A percentile compares a stretch with the other conserved stretches of the same genome.
Conservation (phyloP, 805 yeast species). For the Metschnikowia dekortorum region DNA sequence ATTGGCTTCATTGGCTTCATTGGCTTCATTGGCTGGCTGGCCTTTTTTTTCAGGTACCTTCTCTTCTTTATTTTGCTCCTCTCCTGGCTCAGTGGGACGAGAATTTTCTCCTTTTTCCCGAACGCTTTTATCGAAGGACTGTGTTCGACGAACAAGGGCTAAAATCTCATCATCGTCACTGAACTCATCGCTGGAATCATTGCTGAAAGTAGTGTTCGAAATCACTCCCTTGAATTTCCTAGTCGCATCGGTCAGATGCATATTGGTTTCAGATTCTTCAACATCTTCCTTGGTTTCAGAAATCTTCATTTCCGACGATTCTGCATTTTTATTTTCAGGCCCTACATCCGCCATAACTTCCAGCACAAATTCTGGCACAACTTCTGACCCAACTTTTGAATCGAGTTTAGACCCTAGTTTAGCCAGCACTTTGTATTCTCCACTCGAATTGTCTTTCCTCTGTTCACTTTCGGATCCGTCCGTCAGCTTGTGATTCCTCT, state of each 20-base stretch:
- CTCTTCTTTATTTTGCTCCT: background rate
- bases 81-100: too few species aligned
- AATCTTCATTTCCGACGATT: background rate
- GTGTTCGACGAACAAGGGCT: conserved; percentile 12
- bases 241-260: too few species aligned
- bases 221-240: too few species aligned
- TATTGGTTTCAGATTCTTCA: too few species aligned
- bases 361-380: too few species aligned
- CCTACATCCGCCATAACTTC: too few species aligned
- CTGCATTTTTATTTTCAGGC: background rate
- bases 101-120: background rate
- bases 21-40: too few species aligned
- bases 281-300: background rate
- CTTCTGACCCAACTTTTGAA: too few species aligned
- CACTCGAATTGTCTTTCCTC: background rate
- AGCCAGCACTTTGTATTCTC: too few species aligned
- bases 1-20: too few species aligned
- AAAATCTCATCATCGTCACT: conserved; percentile 17
- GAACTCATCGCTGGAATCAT: conserved; percentile 7
- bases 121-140: conserved; percentile 10
- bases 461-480: background rate
- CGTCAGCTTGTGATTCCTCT: background rate
- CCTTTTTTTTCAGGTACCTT: background rate
- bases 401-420: too few species aligned
- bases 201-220: too few species aligned